Conservation (phyloP, 1,284 basidiomycete species). For the Xerocomus amazonicus region DNA sequence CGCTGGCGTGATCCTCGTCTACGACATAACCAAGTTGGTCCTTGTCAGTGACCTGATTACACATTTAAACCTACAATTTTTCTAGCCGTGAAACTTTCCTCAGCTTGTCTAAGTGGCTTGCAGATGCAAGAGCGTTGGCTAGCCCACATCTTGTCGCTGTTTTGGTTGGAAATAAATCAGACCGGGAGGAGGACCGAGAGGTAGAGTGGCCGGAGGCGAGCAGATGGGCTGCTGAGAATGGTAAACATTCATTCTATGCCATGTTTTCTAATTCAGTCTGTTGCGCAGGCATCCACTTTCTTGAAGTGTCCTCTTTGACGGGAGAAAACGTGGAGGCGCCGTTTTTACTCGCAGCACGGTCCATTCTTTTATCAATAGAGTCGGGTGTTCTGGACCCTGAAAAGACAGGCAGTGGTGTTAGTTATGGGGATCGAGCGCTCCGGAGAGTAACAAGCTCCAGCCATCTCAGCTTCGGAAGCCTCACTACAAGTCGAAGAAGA, state of each 20-base stretch:
- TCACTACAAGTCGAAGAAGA: constrained; percentile 58
- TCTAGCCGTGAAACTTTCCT: constrained; percentile 75
- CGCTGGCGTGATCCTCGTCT: constrained; percentile 91
- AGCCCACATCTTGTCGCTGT: constrained; percentile 88
- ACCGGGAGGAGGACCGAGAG: constrained; percentile 90
- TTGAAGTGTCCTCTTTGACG: constrained; percentile 89
- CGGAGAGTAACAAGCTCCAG: constrained; percentile 83
- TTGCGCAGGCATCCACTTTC: constrained; percentile 77
- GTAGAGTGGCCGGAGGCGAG: constrained; percentile 94
- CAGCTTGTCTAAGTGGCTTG: constrained; percentile 84
- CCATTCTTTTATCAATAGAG: constrained; percentile 92
- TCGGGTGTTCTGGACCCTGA: constrained; percentile 90
- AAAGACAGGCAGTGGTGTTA: constrained; percentile 89
- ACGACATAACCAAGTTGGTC: constrained; percentile 90
- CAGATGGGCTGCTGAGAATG: constrained; percentile 92
- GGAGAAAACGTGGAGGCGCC: constrained; percentile 95
- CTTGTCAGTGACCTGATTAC: constrained; percentile 3
- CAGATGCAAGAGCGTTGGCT: constrained; percentile 86
- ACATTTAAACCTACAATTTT: constrained; percentile 14
- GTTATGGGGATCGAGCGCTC: constrained; percentile 91
- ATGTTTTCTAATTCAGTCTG: constrained; percentile 5
- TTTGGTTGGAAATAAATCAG: constrained; percentile 93
- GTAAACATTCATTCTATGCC: constrained; percentile 37
- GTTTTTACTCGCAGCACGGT: constrained; percentile 86
- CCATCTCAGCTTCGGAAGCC: constrained; percentile 74